These are phyloP conservation scores for Penicillium psychrosexuale DNA, from an alignment of 2,329 filamentous ascomycete genomes.

Conservation along the genomic window DNA sequence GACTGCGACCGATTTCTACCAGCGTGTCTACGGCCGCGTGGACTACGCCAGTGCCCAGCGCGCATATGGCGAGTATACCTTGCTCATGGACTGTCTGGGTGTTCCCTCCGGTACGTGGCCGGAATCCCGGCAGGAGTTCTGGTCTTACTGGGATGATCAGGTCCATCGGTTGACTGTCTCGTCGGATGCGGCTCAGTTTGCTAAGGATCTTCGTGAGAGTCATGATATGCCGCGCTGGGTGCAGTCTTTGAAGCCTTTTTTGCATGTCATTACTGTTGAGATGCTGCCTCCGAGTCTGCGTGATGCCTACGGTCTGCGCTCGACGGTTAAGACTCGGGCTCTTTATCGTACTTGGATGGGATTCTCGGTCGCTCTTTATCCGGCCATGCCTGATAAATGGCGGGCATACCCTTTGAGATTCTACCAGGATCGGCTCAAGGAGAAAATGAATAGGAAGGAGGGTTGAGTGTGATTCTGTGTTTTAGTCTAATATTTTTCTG, in stretches of 20 bases:
- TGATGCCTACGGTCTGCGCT: constrained; percentile 35
- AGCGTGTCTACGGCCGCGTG: constrained; percentile 35
- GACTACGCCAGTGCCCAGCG: constrained; percentile 32
- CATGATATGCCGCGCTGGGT: constrained; percentile 31
- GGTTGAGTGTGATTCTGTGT: background rate
- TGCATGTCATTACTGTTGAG: constrained; percentile 33
- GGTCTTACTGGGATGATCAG: constrained; percentile 38
- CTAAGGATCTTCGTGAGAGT: constrained; percentile 26
- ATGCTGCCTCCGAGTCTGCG: constrained; percentile 35
- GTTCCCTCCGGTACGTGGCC: constrained; percentile 33
- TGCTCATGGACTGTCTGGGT: constrained; percentile 28
- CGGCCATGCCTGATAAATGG: constrained; percentile 30
- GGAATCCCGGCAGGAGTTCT: constrained; percentile 30
- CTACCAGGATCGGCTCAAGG: constrained; percentile 31
- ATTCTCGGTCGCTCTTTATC: constrained; percentile 33
- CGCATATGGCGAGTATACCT: constrained; percentile 31
- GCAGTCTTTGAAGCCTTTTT: constrained; percentile 30
- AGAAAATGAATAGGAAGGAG: constrained; percentile 23
- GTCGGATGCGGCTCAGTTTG: constrained; percentile 29
- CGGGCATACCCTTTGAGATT: constrained; percentile 32
- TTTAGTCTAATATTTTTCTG: background rate
- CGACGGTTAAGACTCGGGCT: constrained; percentile 24
- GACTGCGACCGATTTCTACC: constrained; percentile 37
- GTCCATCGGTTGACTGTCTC: constrained; percentile 29
- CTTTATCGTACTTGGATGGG: constrained; percentile 34